Conservation (phyloP, 164 flowering plant species). For the Stephania cephalantha region DNA sequence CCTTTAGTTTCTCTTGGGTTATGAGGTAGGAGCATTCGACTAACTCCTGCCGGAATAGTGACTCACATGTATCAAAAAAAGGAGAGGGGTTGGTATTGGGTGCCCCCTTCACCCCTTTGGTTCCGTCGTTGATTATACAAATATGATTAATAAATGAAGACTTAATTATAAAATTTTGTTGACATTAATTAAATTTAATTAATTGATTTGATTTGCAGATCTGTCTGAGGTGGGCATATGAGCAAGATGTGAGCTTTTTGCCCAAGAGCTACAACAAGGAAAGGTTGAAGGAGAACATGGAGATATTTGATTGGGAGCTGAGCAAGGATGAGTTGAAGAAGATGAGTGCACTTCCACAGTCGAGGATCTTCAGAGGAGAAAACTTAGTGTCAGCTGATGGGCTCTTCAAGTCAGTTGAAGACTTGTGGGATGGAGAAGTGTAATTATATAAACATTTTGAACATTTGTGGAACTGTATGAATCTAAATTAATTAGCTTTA, state of each 20-base stretch:
- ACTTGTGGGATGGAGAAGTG: constrained; percentile 36
- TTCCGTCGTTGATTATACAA: no score
- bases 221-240: constrained; percentile 27
- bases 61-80: no score
- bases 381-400: constrained; percentile 19
- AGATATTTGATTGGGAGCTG: constrained; percentile 29
- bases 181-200: no score
- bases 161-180: not conserved
- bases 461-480: no score
- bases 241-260: constrained; percentile 26
- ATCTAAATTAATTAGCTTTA: no score
- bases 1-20: not conserved
- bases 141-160: no score
- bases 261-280: constrained; percentile 31
- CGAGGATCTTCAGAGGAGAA: not conserved
- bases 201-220: constrained; percentile 13
- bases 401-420: constrained; percentile 22
- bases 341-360: constrained; percentile 25
- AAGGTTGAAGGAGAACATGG: constrained; percentile 23
- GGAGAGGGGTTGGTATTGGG: no score
- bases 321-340: constrained; percentile 21
- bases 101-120: no score
- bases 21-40: no score
- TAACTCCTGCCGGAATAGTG: no score
- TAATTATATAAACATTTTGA: not conserved